These are phyloP conservation scores for Clarireedia monteithiana DNA, from an alignment of 2,329 filamentous ascomycete species.

Conservation along the genomic window DNA sequence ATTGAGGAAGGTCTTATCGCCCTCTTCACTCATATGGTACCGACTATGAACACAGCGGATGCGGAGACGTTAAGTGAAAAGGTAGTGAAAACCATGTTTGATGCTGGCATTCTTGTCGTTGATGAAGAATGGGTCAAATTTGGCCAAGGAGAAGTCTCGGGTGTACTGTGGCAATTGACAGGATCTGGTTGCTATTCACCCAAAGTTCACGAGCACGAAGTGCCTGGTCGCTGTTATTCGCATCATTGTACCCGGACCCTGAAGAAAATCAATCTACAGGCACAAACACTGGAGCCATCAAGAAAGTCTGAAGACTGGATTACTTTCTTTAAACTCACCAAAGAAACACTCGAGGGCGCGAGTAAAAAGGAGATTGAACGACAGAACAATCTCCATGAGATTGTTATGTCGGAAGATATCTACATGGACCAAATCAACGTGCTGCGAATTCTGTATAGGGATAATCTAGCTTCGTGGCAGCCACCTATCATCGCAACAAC, in stretches of 20 bases:
- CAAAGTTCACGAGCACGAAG: conserved; percentile 60
- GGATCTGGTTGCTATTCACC: conserved; percentile 86
- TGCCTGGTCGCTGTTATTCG: conserved; percentile 78
- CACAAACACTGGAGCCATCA: conserved; percentile 60
- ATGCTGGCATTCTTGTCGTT: conserved; percentile 66
- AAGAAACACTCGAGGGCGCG: conserved; percentile 63
- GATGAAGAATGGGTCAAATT: conserved; percentile 99
- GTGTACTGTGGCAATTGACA: conserved; percentile 88
- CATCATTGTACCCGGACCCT: conserved; percentile 88
- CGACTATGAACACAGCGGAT: conserved; percentile 97
- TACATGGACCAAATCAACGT: conserved; percentile 89
- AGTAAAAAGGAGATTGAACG: conserved; percentile 83
- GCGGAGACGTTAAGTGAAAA: conserved; percentile 76
- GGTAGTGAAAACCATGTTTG: conserved; percentile 74
- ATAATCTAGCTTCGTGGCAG: conserved; percentile 63
- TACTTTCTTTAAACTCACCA: conserved; percentile 77
- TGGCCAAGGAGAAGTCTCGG: conserved; percentile 69
- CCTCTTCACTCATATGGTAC: conserved; percentile 88
- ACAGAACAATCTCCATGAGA: conserved; percentile 92
- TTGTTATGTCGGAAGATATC: conserved; percentile 84
- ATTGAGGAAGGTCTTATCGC: conserved; percentile 83
- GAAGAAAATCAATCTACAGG: conserved; percentile 85
- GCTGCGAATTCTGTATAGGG: conserved; percentile 75
- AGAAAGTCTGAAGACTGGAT: conserved; percentile 74
- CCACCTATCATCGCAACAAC: conserved; percentile 76